Evolutionary conservation across 495 filamentous ascomycete genomes (phyloP), one percentile per base, ranked within the genome.

Genomic region (Trichoderma orchidacearum): DNA sequence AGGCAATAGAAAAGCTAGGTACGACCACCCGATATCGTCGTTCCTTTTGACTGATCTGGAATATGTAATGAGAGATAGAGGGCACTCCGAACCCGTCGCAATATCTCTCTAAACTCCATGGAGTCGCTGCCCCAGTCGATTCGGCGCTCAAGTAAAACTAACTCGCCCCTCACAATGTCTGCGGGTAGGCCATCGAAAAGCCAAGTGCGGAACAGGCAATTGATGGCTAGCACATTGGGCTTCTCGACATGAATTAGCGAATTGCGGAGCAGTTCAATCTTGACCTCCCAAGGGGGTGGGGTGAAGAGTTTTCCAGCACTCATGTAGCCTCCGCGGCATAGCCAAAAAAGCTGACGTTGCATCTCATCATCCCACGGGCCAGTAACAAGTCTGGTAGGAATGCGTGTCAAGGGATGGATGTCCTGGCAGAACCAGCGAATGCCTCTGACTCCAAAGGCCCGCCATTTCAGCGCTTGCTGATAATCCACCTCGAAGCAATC

Each of bases 311-410:
- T 55, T 0, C 21, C 21, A 21, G n/a, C 30, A 17, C 8, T 30
- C 54, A 41, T 41, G 35, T 41, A 21, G 56, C 56, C 56, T 4
- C 45, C 56, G 13, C 56, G 56, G 18, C 30, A 48, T 6, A 57
- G 45, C 56, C 56, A 57, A 32, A 57, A 57, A 6, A 57, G 56
- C 30, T 28, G 56, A 15, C 27, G 17, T 45, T 25, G 17, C 25
- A 23, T 23, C 56, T 51, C 45, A 12, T 51, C 56, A 11, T 27
- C n/a, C 45, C 41, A 57, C 9, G 56, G 56, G 17, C 56, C 56
- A 8, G 38, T 30, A 13, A 57, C 52, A 30, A 57, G 56, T 23
- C n/a, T 18, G 21, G 34, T 30, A 31, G 56, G 56, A 11, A 57
- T 52, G 7, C 29, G 29, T 21, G 56, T 52, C 27, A 34, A 31